phyloP scores from a whole-genome alignment of 225 moss, liverwort and hornwort species.

The Bryum argenteum region DNA sequence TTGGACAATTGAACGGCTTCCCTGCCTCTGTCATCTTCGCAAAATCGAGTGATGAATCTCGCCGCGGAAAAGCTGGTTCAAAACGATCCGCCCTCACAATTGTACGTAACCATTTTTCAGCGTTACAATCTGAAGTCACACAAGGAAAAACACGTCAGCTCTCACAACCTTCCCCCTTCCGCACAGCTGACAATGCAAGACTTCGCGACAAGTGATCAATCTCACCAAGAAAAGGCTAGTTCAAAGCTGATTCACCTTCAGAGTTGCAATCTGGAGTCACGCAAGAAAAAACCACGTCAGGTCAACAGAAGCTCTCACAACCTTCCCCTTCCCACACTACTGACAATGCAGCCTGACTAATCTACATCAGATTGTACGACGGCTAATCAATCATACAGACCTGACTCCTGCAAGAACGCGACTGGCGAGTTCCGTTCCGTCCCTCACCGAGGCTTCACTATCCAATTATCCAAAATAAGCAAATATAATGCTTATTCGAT shows the following conservation, averaged over 20 bases:
- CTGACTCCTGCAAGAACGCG: background rate
- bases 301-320: background rate
- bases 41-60: constrained; percentile 13
- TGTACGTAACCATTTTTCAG: constrained; percentile 29
- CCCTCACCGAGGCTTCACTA: constrained; percentile 9
- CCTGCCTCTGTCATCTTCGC: constrained; percentile 59
- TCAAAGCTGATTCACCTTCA: constrained; percentile 26
- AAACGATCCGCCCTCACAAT: constrained; percentile 24
- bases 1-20: constrained; percentile 80
- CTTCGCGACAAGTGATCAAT: constrained; percentile 12
- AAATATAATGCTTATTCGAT: background rate
- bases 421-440: constrained; percentile 6
- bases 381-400: constrained; percentile 16
- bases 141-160: constrained; percentile 19
- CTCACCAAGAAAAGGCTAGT: background rate
- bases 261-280: constrained; percentile 31
- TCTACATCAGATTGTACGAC: constrained; percentile 14
- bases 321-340: background rate
- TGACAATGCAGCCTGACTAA: constrained; percentile 15
- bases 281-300: constrained; percentile 22
- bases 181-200: constrained; percentile 7
- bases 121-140: constrained; percentile 31
- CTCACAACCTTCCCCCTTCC: background rate
- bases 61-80: background rate
- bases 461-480: constrained; percentile 4